Evolutionary conservation across 495 filamentous ascomycete genomes (phyloP).

Genomic region (Opeltia flavorubescens): DNA sequence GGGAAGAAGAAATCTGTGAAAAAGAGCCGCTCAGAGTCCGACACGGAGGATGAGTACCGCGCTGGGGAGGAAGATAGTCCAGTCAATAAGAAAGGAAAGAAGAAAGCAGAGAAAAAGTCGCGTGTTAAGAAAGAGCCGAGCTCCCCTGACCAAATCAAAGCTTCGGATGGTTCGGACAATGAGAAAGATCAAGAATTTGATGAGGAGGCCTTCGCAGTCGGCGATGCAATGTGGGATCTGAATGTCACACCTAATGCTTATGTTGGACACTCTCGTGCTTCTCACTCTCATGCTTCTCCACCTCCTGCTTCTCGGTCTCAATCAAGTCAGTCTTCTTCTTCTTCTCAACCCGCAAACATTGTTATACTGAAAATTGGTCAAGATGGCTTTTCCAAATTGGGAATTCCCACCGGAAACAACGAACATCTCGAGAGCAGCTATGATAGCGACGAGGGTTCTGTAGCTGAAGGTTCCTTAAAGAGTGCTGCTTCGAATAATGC

Average conservation of each 20-base stretch:
- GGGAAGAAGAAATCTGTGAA: not conserved
- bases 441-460: no score
- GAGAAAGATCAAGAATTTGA: no score
- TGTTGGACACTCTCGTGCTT: slow-evolving; percentile 13
- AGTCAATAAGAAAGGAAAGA: not conserved
- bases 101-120: not conserved
- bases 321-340: no score
- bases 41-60: not conserved
- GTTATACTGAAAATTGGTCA: not conserved
- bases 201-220: not conserved
- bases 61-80: not conserved
- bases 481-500: no score
- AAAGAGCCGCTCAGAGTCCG: not conserved
- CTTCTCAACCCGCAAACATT: not conserved
- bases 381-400: not conserved
- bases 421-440: no score
- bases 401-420: not conserved
- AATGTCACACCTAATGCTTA: not conserved
- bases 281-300: no score
- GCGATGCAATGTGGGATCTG: not conserved
- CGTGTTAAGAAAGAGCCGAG: not conserved
- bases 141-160: not conserved
- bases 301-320: no score
- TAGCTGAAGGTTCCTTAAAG: no score
- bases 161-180: not conserved